Evolutionary conservation across 495 filamentous ascomycete species (phyloP), one percentile per base, ranked within the genome.

Genomic region (Xylaria longipes): DNA sequence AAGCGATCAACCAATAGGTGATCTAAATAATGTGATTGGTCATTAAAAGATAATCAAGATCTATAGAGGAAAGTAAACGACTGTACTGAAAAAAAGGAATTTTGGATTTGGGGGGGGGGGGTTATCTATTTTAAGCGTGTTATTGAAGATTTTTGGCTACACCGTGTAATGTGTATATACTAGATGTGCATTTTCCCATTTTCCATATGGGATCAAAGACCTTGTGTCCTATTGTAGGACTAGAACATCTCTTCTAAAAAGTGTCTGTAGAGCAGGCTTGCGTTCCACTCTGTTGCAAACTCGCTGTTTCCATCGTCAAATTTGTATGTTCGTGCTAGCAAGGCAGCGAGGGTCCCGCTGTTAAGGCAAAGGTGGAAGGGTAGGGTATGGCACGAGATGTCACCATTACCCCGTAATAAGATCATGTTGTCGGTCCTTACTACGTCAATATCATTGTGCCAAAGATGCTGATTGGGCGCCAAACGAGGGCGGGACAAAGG

Each of bases 41-140:
- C 27, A 64, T 46, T 14, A 46, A 46, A 64, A 5, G 61, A 48
- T 3, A 46, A 14, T 27, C n/a, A 17, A 43, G 35, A 39, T 5
- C 15, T 60, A 33, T 37, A 37, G 20, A 60, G 58, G 56, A 62
- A 25, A 27, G 17, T 37, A 27, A 25, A 25, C 22, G 22, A 5
- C 11, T n/a, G 8, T 14, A 60, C 11, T n/a, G 8, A 5, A 60
- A 62, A 37, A 17, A 37, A 37, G 31, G 57, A 22, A 11, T 7
- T 15, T 62, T 29, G 14, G 6, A 11, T 65, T 65, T 65, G 27
- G 29, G 8, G n/a, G n/a, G n/a, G n/a, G n/a, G n/a, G n/a, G n/a
- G n/a, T n/a, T 37, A 33, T 65, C 31, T 50, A 35, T 67, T 67
- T 67, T 35, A 22, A 65, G 63, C 31, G 65, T 35, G 65, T 17